Evolutionary conservation across 2,329 filamentous ascomycete species (phyloP), one percentile per base, ranked within the genome.

Genomic region (Pseudocercospora musae): DNA sequence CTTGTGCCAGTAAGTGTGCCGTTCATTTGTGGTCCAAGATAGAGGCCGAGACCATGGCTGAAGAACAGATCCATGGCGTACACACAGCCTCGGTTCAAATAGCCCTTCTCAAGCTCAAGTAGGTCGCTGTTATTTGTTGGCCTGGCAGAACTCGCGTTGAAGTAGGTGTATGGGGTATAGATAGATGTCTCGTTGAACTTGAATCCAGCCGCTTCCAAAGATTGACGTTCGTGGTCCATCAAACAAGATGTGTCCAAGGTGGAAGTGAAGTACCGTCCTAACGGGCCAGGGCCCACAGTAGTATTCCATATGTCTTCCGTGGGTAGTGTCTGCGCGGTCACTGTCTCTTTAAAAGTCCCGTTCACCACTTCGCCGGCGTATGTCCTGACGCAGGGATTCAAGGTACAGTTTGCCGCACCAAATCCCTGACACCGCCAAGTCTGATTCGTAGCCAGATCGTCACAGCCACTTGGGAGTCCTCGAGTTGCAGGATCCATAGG

Each of bases 381-480:
- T 8, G 58, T 49, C 27, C 53, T 58, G 13, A 61, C 49, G 27
- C 62, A 61, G 5, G 58, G 62, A 37, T 52, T 37, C 18, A 60
- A 31, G 15, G 31, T 52, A 42, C 58, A 64, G 7, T 25, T 58
- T 7, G 58, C 48, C 2, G 58, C 62, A 10, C 58, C 62, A 31
- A 48, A 55, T 18, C 62, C 62, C 27, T 49, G 44, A 48, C 62
- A 64, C 5, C 54, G 53, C 62, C 62, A 64, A 6, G 54, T 64
- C 6, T 25, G 49, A 52, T 62, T 59, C 20, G 60, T 57, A 2
- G 57, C 57, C 7, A 49, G 42, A 52, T 61, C 31, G 37, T 42
- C 25, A 46, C 59, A 61, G 20, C 37, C 48, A 37, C 20, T 29
- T 11, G 58, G 49, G 11, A 13, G 10, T 11, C 29, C 15, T n/a